phyloP scores from a whole-genome alignment of 2,329 filamentous ascomycete species.

The Coniochaeta sp. region DNA sequence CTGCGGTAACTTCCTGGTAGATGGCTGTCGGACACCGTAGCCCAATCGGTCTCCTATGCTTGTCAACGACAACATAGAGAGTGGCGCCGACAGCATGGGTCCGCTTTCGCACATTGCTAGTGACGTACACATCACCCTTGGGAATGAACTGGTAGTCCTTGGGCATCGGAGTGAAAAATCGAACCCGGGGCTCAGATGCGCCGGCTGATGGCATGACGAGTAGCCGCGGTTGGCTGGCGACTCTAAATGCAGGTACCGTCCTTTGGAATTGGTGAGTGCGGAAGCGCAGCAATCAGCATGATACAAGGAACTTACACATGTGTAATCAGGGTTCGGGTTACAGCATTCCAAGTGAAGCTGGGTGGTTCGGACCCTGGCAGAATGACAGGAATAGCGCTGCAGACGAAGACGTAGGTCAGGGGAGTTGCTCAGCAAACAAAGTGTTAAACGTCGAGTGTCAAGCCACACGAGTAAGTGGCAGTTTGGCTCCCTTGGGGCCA shows the following conservation, averaged over 20 bases:
- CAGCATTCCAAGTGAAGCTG: background rate
- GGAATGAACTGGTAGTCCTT: conserved; percentile 31
- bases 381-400: no score
- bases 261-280: background rate
- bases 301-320: background rate
- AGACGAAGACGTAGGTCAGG: no score
- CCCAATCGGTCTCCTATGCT: conserved; percentile 19
- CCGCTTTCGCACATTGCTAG: conserved; percentile 28
- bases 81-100: conserved; percentile 22
- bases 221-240: background rate
- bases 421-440: no score
- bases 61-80: conserved; percentile 28
- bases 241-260: background rate
- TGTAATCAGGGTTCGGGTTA: background rate
- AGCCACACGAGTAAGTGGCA: no score
- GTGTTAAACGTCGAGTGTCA: no score
- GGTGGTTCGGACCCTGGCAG: background rate
- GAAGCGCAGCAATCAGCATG: background rate
- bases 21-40: conserved; percentile 30
- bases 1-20: conserved; percentile 16
- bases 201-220: background rate
- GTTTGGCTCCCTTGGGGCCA: no score
- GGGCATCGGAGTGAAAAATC: conserved; percentile 22
- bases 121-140: conserved; percentile 34
- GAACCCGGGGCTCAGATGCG: conserved; percentile 9